Base-by-base conservation (phyloP, 768 basidiomycete genomes). In the Saitozyma sp. region DNA sequence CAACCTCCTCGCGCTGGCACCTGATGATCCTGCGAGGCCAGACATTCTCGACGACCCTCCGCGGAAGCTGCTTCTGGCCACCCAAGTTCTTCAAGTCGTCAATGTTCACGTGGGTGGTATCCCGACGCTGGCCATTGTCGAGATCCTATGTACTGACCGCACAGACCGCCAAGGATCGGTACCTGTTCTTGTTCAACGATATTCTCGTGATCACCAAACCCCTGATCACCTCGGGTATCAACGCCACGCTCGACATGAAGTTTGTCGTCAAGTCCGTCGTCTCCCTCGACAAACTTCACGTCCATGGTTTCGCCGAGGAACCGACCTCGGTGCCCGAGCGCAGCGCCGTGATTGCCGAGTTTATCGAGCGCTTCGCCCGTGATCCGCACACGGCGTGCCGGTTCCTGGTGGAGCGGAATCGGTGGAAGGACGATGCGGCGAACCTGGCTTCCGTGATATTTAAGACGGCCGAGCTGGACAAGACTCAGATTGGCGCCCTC, bases 161-260 rank as follows among this genome's bases (percentile, higher is more conserved):
- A 16, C 89, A 95, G 79, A 93, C 90, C 0, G 89, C 93, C 78
- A 97, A 98, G 79, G 93, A 97, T 74, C 88, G 96, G 10, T 91
- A 92, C 81, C 85, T 98, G 9, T 94, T 98, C 82, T 84, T 98
- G n/a, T 99, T 99, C 84, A 92, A 83, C 78, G 96, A 99, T 78
- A 85, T 98, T 57, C 85, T 98, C 58, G 85, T 98, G 78, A 86
- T 98, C 67, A 89, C 94, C 46, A 98, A 98, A 78, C 93, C 93
- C 11, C 83, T 93, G 62, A 82, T 87, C 58, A 84, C 86, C 43
- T 87, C 89, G 50, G 77, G 80, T 16, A 67, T 77, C 8, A 53
- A 54, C 16, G 73, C 74, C n/a, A 78, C 83, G 17, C 76, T 84
- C 56, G 92, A 93, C 69, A 84, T 88, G 72, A 87, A 86, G 75